Percentiles rank a stretch among this genome's conserved stretches.
Conservation (phyloP, 2,329 filamentous ascomycete species). For the Trichoderma brevicompactum region DNA sequence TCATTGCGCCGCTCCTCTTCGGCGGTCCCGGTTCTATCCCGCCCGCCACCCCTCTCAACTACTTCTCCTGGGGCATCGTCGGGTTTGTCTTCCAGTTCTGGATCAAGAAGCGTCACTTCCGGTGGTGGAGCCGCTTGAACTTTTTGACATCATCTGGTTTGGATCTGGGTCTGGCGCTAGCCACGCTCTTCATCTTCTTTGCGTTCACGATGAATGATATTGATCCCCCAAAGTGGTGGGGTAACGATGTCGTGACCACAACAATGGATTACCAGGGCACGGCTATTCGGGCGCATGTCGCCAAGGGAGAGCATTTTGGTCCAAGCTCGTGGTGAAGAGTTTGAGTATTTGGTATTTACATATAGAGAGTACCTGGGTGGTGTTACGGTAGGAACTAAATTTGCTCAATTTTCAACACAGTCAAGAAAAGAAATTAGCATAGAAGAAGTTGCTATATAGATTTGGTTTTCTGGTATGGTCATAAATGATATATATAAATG, state of each 20-base stretch:
- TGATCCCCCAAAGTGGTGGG: constrained; percentile 70
- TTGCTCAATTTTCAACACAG: not conserved
- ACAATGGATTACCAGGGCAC: constrained; percentile 66
- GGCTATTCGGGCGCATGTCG: constrained; percentile 60
- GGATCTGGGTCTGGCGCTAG: constrained; percentile 69
- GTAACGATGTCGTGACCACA: constrained; percentile 60
- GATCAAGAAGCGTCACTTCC: constrained; percentile 65
- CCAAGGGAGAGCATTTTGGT: constrained; percentile 64
- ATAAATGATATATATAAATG: not conserved
- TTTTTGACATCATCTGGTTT: constrained; percentile 72
- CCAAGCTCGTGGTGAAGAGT: constrained; percentile 55
- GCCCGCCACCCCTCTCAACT: constrained; percentile 73
- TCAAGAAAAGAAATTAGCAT: not conserved
- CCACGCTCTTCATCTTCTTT: constrained; percentile 72
- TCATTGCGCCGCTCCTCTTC: constrained; percentile 67
- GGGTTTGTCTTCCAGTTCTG: constrained; percentile 72
- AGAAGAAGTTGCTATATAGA: not conserved
- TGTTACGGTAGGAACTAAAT: too few species aligned
- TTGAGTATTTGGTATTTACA: not conserved
- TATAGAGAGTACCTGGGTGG: not conserved
- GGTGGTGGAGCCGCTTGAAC: constrained; percentile 76
- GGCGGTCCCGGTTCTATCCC: constrained; percentile 63
- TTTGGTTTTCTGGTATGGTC: not conserved
- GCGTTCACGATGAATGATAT: constrained; percentile 67
- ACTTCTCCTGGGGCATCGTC: constrained; percentile 73